Evolutionary conservation across 192 early-diverging fungal genomes (phyloP), one percentile per base, ranked within the genome.

Genomic region (Tieghemiomyces parasiticus): DNA sequence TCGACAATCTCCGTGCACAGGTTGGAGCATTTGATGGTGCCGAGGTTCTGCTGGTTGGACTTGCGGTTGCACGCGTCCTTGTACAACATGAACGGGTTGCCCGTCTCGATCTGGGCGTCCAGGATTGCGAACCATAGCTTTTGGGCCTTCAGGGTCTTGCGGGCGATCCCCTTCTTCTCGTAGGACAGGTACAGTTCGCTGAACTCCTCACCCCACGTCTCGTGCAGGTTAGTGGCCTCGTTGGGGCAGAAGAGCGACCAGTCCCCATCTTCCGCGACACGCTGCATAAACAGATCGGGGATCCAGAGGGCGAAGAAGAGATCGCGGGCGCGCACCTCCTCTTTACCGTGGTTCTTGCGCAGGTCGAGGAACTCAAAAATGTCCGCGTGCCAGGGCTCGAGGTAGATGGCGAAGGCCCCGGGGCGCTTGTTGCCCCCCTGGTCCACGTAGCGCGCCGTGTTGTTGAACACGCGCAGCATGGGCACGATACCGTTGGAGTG

Each of bases 11-110:
- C 95, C 0, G 95, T 98, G 73, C 95, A 98, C 63, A 98, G 75
- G 71, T 98, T 98, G 61, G 83, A 87, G 78, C 92, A 98, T 73
- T 92, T 95, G 83, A 98, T 98, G 19, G 93, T 98, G 30, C 95
- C 95, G 44, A 98, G 74, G 75, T 98, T 96, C 74, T 96, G 91
- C 74, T 98, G 95, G 78, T 98, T 98, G 20, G 90, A 92, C 77
- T 98, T 98, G 73, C 88, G 78, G 75, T 98, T 98, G 78, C 95
- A 98, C 29, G 95, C 90, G 75, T 98, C 95, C 77, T 98, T 96
- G 83, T 98, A 98, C 33, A 98, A 82, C 88, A 98, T 96, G 65
- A 88, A 98, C 4, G 95, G 95, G 10, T 84, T 94, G 32, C 95
- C 95, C 6, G 95, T 98, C 76, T 98, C 95, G 28, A 87, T 90